Conservation (phyloP, 345 rosid species). For the Pelargonium nanum region DNA sequence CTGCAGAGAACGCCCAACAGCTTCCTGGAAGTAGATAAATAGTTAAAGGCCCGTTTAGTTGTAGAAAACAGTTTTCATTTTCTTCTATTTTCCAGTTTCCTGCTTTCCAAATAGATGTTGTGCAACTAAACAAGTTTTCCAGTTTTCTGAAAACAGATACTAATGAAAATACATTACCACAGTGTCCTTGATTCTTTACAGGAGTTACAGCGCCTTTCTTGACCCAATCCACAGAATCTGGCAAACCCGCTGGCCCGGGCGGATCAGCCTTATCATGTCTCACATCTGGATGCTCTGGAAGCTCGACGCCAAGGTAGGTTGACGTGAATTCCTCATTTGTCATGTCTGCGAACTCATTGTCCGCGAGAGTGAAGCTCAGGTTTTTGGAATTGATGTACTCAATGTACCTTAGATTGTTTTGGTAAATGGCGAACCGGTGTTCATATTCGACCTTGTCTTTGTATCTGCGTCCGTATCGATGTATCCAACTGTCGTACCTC, state of each 20-base stretch:
- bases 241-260: constrained; percentile 7
- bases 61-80: no score
- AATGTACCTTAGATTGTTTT: constrained; percentile 46
- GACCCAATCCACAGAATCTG: constrained; percentile 66
- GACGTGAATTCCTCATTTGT: constrained; percentile 60
- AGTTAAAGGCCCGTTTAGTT: no score
- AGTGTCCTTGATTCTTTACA: constrained; percentile 68
- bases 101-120: no score
- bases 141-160: no score
- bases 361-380: constrained; percentile 51
- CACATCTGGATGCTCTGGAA: no score
- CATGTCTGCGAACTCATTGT: constrained; percentile 76
- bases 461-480: constrained; percentile 24
- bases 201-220: constrained; percentile 68
- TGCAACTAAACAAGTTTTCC: no score
- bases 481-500: constrained; percentile 54
- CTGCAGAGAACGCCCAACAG: constrained; percentile 94
- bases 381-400: constrained; percentile 52
- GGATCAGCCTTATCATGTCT: not conserved
- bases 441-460: constrained; percentile 34
- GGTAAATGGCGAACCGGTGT: constrained; percentile 56
- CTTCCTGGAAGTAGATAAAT: constrained; percentile 33
- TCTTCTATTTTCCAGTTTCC: no score
- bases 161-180: constrained; percentile 62
- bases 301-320: constrained; percentile 32